A percentile compares a stretch with the other conserved stretches of the same genome.
Evolutionary conservation across 805 yeast species (phyloP).

Genomic region (Jamesozyma jinghongensis): DNA sequence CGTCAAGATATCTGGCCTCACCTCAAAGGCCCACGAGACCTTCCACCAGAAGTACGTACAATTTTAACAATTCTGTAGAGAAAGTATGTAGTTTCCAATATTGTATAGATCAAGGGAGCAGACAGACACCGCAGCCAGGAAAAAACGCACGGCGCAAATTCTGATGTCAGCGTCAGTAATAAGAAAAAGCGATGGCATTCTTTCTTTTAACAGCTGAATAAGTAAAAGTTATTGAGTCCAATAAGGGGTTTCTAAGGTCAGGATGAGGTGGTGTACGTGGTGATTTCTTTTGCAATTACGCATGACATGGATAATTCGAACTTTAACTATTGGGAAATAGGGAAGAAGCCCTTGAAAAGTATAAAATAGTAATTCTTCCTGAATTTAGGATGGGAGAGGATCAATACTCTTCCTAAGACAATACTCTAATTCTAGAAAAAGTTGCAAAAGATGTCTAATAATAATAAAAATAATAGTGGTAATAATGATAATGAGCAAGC

Average conservation of each 20-base stretch:
- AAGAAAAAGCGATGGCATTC: neutral
- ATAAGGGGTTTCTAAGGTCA: too few relatives aligned
- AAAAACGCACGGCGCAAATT: neutral
- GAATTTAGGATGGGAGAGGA: too few relatives aligned
- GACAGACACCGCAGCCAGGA: neutral
- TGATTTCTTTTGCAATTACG: too few relatives aligned
- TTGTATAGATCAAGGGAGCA: neutral
- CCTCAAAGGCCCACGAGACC: conserved; percentile 18
- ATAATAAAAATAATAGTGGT: neutral
- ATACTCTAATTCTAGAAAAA: too few relatives aligned
- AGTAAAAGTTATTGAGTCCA: neutral
- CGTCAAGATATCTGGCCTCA: conserved; percentile 16
- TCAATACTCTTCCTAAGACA: too few relatives aligned
- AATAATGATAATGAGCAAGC: too few relatives aligned
- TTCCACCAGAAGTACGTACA: conserved; percentile 30
- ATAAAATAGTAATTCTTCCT: too few relatives aligned
- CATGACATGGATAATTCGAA: too few relatives aligned
- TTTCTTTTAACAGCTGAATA: neutral
- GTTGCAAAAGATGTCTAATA: neutral
- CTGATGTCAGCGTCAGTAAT: neutral
- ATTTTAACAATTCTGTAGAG: conserved; percentile 11
- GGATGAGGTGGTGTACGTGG: too few relatives aligned
- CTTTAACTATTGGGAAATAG: too few relatives aligned
- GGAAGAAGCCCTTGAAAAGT: too few relatives aligned
- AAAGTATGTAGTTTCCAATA: neutral